These are phyloP conservation scores for Kokia cookei DNA, from an alignment of 441 rosid genomes.

Conservation along the genomic window DNA sequence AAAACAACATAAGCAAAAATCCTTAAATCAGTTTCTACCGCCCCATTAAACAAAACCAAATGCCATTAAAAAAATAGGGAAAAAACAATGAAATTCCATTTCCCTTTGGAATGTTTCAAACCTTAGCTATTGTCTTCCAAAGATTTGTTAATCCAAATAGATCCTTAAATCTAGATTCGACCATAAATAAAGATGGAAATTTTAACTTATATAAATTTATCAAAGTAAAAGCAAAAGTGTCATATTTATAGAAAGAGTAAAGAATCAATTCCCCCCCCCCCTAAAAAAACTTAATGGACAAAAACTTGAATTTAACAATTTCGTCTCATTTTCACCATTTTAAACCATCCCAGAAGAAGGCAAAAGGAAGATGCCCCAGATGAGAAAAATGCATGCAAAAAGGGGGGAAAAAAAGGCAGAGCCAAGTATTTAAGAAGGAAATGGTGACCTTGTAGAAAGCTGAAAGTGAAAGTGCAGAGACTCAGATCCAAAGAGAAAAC, in stretches of 20 bases:
- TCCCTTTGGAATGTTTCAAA: slow-evolving; percentile 16
- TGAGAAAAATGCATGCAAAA: slow-evolving; percentile 12
- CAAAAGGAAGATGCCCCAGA: neutral
- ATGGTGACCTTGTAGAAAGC: slow-evolving; percentile 14
- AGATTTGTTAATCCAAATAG: neutral
- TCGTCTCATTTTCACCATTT: neutral
- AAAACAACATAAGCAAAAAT: slow-evolving; percentile 5
- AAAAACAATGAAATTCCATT: neutral
- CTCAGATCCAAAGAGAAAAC: slow-evolving; percentile 33
- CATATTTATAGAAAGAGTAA: neutral
- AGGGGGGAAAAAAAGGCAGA: slow-evolving; percentile 8
- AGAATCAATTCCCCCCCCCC: neutral
- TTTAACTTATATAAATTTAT: neutral
- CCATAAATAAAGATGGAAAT: too few species aligned
- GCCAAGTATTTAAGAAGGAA: neutral
- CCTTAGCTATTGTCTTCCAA: neutral
- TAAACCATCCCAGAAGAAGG: too few species aligned
- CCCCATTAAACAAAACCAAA: slow-evolving; percentile 19
- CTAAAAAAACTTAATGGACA: neutral
- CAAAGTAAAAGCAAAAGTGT: neutral
- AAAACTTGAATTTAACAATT: slow-evolving; percentile 1
- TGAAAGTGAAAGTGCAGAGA: slow-evolving; percentile 2
- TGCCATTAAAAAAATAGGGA: neutral
- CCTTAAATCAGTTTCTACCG: slow-evolving; percentile 19
- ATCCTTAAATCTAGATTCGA: neutral